Evolutionary conservation across 208 protist genomes (phyloP), one percentile per base, ranked within the genome.

Genomic region (Novymonas esmeraldas): DNA sequence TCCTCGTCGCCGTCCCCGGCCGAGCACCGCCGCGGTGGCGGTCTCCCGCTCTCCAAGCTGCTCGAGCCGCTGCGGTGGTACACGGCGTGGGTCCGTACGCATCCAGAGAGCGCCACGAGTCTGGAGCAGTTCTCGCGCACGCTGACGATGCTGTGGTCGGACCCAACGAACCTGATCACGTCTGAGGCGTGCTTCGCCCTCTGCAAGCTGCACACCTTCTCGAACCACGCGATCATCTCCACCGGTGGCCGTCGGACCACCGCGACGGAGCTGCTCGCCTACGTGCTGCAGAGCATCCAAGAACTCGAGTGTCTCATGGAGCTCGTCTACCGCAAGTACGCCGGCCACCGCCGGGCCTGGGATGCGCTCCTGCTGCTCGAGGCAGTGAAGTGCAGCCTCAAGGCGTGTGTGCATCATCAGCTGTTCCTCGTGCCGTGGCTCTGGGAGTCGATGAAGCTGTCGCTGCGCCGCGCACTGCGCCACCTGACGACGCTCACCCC

Each of bases 381-480:
- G 60, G 54, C 67, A 0, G 48, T 92, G 10, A 94, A 94, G 78
- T 86, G 80, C 58, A n/a, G 76, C 2, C 64, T 91, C 3, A 83
- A 85, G 62, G 26, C 79, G 22, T 78, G 81, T 22, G 79, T 89
- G 28, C 85, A 92, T 70, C 70, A 73, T 14, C 85, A 88, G 46
- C 57, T 92, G n/a, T 88, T 91, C 36, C 70, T 92, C 13, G 65
- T 89, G 9, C 83, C 83, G 41, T 94, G 79, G 78, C 71, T 94
- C 33, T 91, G 79, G 78, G 68, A 68, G 22, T 82, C 84, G 3
- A 44, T 82, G 50, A 73, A 66, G 64, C 28, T 69, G 56, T 82
- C 64, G 22, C 65, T 85, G 26, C 74, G 70, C 18, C 69, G 73
- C 33, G 66, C 59, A 16, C 45, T 72, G 31, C 69, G 61, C 6